These are phyloP conservation scores for Actinomortierella wolfii DNA, from an alignment of 371 early-diverging fungal genomes.

Conservation along the genomic window DNA sequence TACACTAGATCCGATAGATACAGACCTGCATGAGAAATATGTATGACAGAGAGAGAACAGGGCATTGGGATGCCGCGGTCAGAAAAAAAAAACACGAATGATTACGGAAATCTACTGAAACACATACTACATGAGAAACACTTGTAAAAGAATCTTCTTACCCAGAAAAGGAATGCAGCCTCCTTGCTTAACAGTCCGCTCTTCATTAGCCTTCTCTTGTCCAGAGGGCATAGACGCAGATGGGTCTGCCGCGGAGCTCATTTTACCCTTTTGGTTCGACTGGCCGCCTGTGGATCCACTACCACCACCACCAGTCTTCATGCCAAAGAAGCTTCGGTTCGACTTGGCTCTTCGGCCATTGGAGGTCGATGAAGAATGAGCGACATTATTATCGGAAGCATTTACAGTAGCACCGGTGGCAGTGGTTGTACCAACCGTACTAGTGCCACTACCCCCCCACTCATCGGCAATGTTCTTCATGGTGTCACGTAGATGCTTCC, in stretches of 20 bases:
- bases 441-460: constrained; percentile 43
- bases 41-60: too few species aligned
- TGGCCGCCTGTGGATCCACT: not conserved
- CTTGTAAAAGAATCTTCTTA: constrained; percentile 9
- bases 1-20: constrained; percentile 70
- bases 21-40: constrained; percentile 49
- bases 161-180: constrained; percentile 67
- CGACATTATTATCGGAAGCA: not conserved
- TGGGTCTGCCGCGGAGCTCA: not conserved
- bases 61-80: too few species aligned
- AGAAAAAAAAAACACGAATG: not conserved
- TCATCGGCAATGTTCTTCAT: constrained; percentile 67
- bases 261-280: not conserved
- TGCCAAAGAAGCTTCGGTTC: not conserved
- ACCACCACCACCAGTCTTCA: not conserved
- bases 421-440: not conserved
- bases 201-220: constrained; percentile 11
- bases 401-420: too few species aligned
- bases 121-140: not conserved
- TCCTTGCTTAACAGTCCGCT: constrained; percentile 23
- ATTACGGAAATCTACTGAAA: not conserved
- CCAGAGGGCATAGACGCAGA: not conserved
- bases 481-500: constrained; percentile 66
- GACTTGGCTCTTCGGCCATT: not conserved
- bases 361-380: not conserved